phyloP scores from a whole-genome alignment of 2,329 filamentous ascomycete genomes.

The Talaromyces albobiverticillius region DNA sequence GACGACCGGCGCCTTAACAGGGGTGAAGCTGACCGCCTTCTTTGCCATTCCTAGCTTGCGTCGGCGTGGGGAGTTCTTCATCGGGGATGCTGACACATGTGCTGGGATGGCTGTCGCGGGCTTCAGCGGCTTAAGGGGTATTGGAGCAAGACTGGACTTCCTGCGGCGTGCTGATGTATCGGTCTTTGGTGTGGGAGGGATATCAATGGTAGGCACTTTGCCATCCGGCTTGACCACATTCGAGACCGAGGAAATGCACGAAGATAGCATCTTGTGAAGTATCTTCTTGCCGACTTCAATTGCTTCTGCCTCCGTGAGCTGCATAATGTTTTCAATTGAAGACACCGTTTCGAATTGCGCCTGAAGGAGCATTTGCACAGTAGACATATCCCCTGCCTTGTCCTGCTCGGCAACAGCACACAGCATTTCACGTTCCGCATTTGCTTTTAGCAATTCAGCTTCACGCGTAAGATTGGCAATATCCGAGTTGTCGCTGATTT shows the following conservation, averaged over 20 bases:
- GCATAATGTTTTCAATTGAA: constrained; percentile 75
- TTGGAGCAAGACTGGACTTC: constrained; percentile 42
- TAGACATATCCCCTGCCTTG: constrained; percentile 70
- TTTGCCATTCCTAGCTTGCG: constrained; percentile 61
- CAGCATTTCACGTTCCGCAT: constrained; percentile 76
- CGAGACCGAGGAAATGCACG: constrained; percentile 69
- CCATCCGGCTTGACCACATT: constrained; percentile 92
- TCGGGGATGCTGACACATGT: constrained; percentile 55
- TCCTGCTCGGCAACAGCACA: constrained; percentile 79
- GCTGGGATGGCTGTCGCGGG: constrained; percentile 31
- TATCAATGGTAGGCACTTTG: constrained; percentile 52
- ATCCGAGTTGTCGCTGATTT: constrained; percentile 64
- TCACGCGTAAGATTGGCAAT: constrained; percentile 72
- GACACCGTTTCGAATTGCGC: constrained; percentile 90
- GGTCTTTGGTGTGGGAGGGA: constrained; percentile 66
- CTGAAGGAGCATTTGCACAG: constrained; percentile 78
- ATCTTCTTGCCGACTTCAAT: constrained; percentile 74
- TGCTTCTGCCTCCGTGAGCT: constrained; percentile 80
- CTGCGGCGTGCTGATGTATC: constrained; percentile 75
- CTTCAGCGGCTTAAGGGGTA: constrained; percentile 27
- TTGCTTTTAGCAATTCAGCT: constrained; percentile 78
- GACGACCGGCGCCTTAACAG: constrained; percentile 56
- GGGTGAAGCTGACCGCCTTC: constrained; percentile 78
- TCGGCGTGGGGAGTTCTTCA: constrained; percentile 76
- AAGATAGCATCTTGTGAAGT: constrained; percentile 73